Percentiles rank a stretch among this genome's conserved stretches.
These are phyloP conservation scores for Hypsizygus marmoreus DNA, from an alignment of 768 basidiomycete genomes.

Conservation along the genomic window DNA sequence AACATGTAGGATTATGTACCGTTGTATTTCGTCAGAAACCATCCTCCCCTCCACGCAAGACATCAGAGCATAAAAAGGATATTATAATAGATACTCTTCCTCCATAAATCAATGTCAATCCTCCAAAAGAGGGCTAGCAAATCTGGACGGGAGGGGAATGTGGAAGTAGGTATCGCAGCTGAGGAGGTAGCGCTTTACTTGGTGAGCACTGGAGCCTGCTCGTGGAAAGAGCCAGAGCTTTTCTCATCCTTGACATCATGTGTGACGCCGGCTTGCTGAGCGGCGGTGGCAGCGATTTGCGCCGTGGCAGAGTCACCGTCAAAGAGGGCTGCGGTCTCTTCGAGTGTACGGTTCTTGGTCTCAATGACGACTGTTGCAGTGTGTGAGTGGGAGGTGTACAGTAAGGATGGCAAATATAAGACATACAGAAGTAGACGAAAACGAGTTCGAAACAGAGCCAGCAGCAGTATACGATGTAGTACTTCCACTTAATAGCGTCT, in stretches of 20 bases:
- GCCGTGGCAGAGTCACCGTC: slow-evolving; percentile 61
- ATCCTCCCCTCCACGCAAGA: background rate
- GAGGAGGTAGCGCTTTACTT: slow-evolving; percentile 11
- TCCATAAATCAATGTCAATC: slow-evolving; percentile 3
- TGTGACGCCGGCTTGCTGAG: slow-evolving; percentile 23
- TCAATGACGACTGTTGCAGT: slow-evolving; percentile 51
- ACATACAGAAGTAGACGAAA: slow-evolving; percentile 62
- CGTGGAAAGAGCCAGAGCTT: slow-evolving; percentile 33
- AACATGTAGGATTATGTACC: slow-evolving; percentile 3
- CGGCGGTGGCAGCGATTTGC: slow-evolving; percentile 32
- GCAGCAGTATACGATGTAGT: slow-evolving; percentile 75
- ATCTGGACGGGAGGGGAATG: slow-evolving; percentile 3
- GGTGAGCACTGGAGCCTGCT: slow-evolving; percentile 24
- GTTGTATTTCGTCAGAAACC: slow-evolving; percentile 1
- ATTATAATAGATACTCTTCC: slow-evolving; percentile 5
- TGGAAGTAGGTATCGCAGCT: background rate
- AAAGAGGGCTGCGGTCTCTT: slow-evolving; percentile 82
- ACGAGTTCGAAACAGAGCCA: slow-evolving; percentile 70
- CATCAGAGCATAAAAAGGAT: slow-evolving; percentile 1
- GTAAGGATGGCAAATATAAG: background rate
- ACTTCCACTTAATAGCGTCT: slow-evolving; percentile 67
- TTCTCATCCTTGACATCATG: slow-evolving; percentile 36
- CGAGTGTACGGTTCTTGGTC: slow-evolving; percentile 72
- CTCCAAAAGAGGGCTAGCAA: slow-evolving; percentile 2
- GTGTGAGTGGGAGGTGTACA: background rate